These are phyloP conservation scores for Globisporangium orthogonon DNA, from an alignment of 352 stramenopile species.

Conservation along the genomic window DNA sequence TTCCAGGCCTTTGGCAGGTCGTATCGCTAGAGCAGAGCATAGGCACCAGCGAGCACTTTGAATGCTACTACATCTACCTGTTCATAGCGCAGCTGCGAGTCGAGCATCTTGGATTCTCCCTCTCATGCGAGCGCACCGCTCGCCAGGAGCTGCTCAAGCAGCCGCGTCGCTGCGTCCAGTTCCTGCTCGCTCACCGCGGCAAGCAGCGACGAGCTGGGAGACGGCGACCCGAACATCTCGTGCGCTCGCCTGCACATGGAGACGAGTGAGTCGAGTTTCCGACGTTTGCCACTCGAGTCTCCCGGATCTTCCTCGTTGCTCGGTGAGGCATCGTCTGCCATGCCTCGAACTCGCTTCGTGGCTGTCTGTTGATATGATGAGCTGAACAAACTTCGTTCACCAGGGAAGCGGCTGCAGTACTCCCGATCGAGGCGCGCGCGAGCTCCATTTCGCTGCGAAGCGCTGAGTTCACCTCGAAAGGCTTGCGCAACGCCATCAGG, in stretches of 20 bases:
- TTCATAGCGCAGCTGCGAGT: background rate
- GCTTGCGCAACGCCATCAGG: slow-evolving; percentile 11
- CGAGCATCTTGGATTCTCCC: too few relatives aligned
- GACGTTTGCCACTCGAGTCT: slow-evolving; percentile 8
- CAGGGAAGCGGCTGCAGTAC: background rate
- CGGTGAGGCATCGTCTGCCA: background rate
- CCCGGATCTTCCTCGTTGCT: slow-evolving; percentile 2
- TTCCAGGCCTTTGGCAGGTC: slow-evolving; percentile 70
- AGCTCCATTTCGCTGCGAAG: slow-evolving; percentile 7
- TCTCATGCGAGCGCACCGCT: slow-evolving; percentile 1
- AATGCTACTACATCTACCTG: background rate
- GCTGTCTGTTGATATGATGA: background rate
- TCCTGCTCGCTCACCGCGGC: slow-evolving; percentile 34
- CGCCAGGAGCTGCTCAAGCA: slow-evolving; percentile 39
- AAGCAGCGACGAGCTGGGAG: slow-evolving; percentile 17
- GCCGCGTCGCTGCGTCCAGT: slow-evolving; percentile 34
- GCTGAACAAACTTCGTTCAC: background rate
- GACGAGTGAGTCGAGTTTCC: slow-evolving; percentile 14
- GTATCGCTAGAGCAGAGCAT: slow-evolving; percentile 40
- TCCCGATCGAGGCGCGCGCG: background rate
- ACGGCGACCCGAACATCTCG: slow-evolving; percentile 23
- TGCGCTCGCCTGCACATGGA: slow-evolving; percentile 37
- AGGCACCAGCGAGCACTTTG: background rate
- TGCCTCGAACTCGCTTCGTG: slow-evolving; percentile 11
- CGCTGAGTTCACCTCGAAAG: slow-evolving; percentile 10